phyloP scores from a whole-genome alignment of 2,329 filamentous ascomycete species.

The Sphaerulina vaccinii region DNA sequence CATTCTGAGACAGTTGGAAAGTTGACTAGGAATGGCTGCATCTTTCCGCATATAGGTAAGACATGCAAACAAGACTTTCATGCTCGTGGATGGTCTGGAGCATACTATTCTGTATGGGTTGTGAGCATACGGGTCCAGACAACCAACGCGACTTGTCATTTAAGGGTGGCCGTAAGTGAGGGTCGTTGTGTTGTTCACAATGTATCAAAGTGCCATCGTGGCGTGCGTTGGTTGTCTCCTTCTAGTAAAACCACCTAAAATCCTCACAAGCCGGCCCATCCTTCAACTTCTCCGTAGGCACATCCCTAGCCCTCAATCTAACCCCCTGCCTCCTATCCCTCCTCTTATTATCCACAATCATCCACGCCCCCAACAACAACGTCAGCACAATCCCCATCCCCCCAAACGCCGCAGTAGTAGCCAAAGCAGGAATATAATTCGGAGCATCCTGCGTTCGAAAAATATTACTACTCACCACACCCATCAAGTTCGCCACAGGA shows the following conservation, averaged over 20 bases:
- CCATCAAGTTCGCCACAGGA: constrained; percentile 74
- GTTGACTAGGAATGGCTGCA: too few relatives aligned
- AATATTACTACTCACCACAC: constrained; percentile 66
- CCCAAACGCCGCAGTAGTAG: constrained; percentile 64
- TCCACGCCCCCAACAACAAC: constrained; percentile 58
- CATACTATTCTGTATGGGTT: too few relatives aligned
- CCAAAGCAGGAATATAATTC: constrained; percentile 65
- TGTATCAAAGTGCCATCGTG: too few relatives aligned
- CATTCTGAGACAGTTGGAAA: too few relatives aligned
- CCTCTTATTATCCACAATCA: constrained; percentile 64
- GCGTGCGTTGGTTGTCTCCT: too few relatives aligned
- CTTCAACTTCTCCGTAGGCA: constrained; percentile 47
- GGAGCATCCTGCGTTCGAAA: constrained; percentile 64
- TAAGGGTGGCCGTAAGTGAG: too few relatives aligned
- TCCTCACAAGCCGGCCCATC: constrained; percentile 46
- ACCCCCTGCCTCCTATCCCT: constrained; percentile 57
- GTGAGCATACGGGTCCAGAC: too few relatives aligned
- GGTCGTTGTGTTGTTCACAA: too few relatives aligned
- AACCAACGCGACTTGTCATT: too few relatives aligned
- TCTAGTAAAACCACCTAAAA: constrained; percentile 46
- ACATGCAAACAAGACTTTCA: too few relatives aligned
- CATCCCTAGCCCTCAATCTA: constrained; percentile 52
- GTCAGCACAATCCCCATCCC: constrained; percentile 58
- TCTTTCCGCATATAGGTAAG: too few relatives aligned
- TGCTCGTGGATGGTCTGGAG: too few relatives aligned